Base-by-base conservation (phyloP, 441 rosid genomes). In the Raphanus hybrid region DNA sequence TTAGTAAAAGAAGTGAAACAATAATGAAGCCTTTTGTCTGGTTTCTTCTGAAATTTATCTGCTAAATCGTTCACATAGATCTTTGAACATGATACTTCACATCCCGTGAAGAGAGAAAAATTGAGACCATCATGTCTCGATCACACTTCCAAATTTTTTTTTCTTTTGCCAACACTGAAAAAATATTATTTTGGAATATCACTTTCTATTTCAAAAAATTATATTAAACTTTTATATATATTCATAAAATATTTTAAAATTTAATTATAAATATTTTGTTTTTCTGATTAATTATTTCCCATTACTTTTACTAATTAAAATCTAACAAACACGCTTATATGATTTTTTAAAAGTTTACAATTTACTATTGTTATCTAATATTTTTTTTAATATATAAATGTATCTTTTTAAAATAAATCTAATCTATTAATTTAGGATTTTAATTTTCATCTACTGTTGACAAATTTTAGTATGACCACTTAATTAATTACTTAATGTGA, bases 91-190 rank as follows among this genome's bases (percentile, higher is more conserved):
- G 32, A 54, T 52, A 37, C 69, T 67, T 35, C 69, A 58, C 45
- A 68, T 73, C 67, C 67, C 71, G 71, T 74, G 78, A 67, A 54
- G 57, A 14, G 43, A 69, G 32, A 54, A 54, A 64, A 37, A 20
- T 20, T 11, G 45, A 65, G 11, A 65, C 14, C 11, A 71, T 14
- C 11, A 71, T 14, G 41, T 32, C 54, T 45, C 34, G 18, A 41
- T 71, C 59, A 70, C 66, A 23, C 26, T 23, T 23, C 26, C 26
- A 23, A 23, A 0, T 23, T 23, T 23, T 23, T 23, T 23, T 23
- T 23, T 23, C 26, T 23, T 23, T 23, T 23, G 26, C 26, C 26
- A 23, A 23, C 26, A 23, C 26, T 23, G 26, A 23, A 23, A 20
- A 23, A 23, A 23, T 23, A 23, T 23, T 23, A 23, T 23, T 23